Percentiles rank a stretch among this genome's conserved stretches.
Evolutionary conservation across 495 filamentous ascomycete genomes (phyloP).

Genomic region (Penicillium turbatum): DNA sequence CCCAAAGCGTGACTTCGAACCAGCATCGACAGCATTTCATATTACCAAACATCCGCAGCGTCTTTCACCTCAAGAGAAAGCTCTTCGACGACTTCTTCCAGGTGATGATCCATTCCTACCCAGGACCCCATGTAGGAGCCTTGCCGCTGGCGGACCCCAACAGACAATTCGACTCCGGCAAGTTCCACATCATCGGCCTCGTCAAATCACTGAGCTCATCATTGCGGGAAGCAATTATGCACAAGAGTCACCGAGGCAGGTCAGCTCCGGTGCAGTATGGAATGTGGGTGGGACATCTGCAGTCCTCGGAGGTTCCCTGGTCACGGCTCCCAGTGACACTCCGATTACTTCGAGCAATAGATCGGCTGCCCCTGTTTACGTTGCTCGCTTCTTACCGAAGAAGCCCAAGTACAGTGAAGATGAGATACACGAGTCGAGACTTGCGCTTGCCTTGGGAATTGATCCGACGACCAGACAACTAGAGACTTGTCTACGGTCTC

Average conservation of each 20-base stretch:
- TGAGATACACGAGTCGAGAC: constrained; percentile 66
- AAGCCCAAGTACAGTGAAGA: constrained; percentile 53
- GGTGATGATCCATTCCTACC: constrained; percentile 65
- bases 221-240: constrained; percentile 6
- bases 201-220: constrained; percentile 29
- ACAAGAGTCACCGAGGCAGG: constrained; percentile 28
- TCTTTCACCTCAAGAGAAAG: constrained; percentile 56
- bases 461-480: constrained; percentile 63
- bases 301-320: constrained; percentile 37
- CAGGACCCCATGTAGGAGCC: constrained; percentile 11
- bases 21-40: constrained; percentile 53
- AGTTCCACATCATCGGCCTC: constrained; percentile 33
- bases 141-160: constrained; percentile 21
- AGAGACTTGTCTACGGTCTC: constrained; percentile 28
- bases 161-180: constrained; percentile 16
- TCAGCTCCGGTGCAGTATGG: constrained; percentile 75
- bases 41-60: constrained; percentile 58
- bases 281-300: constrained; percentile 65
- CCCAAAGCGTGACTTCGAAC: constrained; percentile 46
- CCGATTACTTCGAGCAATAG: constrained; percentile 62
- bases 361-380: constrained; percentile 70
- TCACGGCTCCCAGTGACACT: constrained; percentile 54
- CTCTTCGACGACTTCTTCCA: constrained; percentile 53
- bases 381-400: constrained; percentile 59
- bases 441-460: constrained; percentile 81